A percentile compares a stretch with the other conserved stretches of the same genome.
These are phyloP conservation scores for Candida glaebosa DNA, from an alignment of 805 yeast species.

Conservation along the genomic window DNA sequence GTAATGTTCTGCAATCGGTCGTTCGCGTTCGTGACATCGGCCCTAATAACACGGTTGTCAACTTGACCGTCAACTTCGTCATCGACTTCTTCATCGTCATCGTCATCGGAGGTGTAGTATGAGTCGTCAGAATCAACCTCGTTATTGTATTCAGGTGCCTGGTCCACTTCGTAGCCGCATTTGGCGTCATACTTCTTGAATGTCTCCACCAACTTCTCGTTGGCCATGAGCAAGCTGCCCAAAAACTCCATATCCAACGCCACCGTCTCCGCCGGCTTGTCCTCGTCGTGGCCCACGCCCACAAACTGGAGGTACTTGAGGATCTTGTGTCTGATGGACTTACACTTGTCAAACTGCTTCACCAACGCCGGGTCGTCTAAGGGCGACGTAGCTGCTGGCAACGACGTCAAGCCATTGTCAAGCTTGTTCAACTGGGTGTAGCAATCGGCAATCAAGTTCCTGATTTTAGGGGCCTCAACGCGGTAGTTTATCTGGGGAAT, in stretches of 20 bases:
- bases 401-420: constrained; percentile 43
- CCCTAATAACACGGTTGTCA: too few species aligned
- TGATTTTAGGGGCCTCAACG: constrained; percentile 71
- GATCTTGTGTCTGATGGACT: constrained; percentile 71
- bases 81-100: constrained; percentile 13
- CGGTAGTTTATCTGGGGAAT: constrained; percentile 68
- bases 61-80: constrained; percentile 17
- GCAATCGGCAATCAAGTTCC: constrained; percentile 67
- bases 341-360: constrained; percentile 69
- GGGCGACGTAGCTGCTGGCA: constrained; percentile 50
- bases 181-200: constrained; percentile 63
- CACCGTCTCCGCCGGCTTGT: constrained; percentile 23
- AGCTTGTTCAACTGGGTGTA: constrained; percentile 71
- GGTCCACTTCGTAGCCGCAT: constrained; percentile 42
- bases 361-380: constrained; percentile 60
- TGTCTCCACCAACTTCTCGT: constrained; percentile 80
- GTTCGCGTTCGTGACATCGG: constrained; percentile 8
- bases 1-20: constrained; percentile 11
- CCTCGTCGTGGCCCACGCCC: constrained; percentile 43
- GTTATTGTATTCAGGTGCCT: constrained; percentile 29
- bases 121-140: constrained; percentile 25
- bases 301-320: constrained; percentile 80
- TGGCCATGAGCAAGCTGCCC: constrained; percentile 85
- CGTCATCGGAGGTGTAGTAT: constrained; percentile 37
- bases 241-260: constrained; percentile 69